These are phyloP conservation scores for Aspergillus sclerotioniger DNA, from an alignment of 495 filamentous ascomycete genomes.

Conservation along the genomic window DNA sequence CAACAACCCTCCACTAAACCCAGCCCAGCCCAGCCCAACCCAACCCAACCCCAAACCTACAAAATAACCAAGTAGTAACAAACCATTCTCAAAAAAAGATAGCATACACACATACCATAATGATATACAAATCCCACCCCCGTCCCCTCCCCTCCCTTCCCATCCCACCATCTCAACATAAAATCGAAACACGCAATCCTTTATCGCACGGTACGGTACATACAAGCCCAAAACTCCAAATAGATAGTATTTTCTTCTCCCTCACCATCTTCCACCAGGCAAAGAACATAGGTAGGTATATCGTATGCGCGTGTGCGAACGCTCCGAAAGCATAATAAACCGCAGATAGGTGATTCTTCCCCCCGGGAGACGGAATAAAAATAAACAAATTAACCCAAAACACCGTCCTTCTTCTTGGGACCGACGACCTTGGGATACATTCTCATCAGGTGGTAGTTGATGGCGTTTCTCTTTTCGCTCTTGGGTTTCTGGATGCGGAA, in stretches of 20 bases:
- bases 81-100: too few species aligned
- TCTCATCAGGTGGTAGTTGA: constrained; percentile 91
- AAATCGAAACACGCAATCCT: not conserved
- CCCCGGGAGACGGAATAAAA: not conserved
- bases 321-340: not conserved
- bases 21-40: not conserved
- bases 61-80: too few species aligned
- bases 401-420: constrained; percentile 65
- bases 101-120: not conserved
- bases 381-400: constrained; percentile 14
- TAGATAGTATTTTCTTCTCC: constrained; percentile 5
- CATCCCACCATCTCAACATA: not conserved
- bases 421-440: constrained; percentile 78
- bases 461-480: constrained; percentile 71
- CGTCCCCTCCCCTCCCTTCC: too few species aligned
- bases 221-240: constrained; percentile 12
- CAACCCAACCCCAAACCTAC: too few species aligned
- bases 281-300: too few species aligned
- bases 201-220: not conserved
- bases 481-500: constrained; percentile 54
- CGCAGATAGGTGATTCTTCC: not conserved
- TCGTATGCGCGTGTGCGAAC: too few species aligned
- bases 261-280: not conserved
- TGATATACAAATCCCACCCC: not conserved
- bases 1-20: not conserved